A percentile compares a stretch with the other conserved stretches of the same genome.
Evolutionary conservation across 2,329 filamentous ascomycete species (phyloP).

Genomic region (Penicillium vulpinum): DNA sequence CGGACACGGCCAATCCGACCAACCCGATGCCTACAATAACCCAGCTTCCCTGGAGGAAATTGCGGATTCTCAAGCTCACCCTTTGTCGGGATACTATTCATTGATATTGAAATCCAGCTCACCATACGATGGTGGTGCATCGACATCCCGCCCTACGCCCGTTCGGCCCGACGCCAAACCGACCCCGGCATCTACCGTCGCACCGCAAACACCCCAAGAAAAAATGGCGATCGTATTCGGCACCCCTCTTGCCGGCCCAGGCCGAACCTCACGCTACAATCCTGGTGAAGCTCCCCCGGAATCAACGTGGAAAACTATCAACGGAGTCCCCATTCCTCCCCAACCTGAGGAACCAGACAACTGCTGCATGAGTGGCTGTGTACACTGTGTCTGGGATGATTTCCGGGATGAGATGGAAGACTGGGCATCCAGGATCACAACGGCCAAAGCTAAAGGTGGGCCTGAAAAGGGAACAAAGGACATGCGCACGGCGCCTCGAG

Average conservation of each 20-base stretch:
- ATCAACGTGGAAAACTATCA: constrained; percentile 61
- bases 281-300: constrained; percentile 59
- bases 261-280: constrained; percentile 58
- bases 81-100: constrained; percentile 47
- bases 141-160: constrained; percentile 19
- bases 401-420: constrained; percentile 91
- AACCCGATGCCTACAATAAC: constrained; percentile 11
- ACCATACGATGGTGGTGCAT: constrained; percentile 22
- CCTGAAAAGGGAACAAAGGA: constrained; percentile 30
- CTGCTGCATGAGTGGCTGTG: constrained; percentile 98
- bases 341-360: constrained; percentile 89
- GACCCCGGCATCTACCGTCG: constrained; percentile 15
- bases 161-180: constrained; percentile 17
- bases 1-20: constrained; percentile 11
- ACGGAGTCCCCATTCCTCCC: constrained; percentile 79
- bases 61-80: constrained; percentile 37
- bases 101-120: constrained; percentile 41
- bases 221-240: constrained; percentile 76
- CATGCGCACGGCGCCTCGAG: constrained; percentile 34
- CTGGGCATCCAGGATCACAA: constrained; percentile 67
- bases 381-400: constrained; percentile 94
- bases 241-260: constrained; percentile 71
- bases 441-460: constrained; percentile 54
- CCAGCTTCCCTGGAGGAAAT: constrained; percentile 9
- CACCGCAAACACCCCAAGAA: constrained; percentile 38